Conservation (phyloP, 192 early-diverging fungal species). For the Podila horticola region DNA sequence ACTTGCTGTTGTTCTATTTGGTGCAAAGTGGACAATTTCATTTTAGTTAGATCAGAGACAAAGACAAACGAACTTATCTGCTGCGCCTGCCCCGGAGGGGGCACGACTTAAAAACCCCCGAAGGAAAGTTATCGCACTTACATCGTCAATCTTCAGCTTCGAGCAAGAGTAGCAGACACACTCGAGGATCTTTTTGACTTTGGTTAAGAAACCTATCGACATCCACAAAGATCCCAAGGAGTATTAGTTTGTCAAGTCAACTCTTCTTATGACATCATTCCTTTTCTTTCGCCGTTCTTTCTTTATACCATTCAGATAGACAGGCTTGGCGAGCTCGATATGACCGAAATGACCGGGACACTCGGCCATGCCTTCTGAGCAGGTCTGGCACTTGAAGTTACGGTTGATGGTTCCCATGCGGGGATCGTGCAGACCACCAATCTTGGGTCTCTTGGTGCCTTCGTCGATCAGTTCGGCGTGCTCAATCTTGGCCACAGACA, state of each 20-base stretch:
- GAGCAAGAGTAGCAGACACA: constrained; percentile 96
- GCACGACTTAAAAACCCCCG: constrained; percentile 13
- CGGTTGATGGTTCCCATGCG: constrained; percentile 98
- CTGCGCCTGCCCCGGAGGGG: too few relatives aligned
- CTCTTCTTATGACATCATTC: not conserved
- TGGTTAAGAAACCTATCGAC: constrained; percentile 82
- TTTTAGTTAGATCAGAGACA: not conserved
- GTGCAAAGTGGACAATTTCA: not conserved
- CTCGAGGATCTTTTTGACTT: constrained; percentile 97
- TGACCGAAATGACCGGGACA: constrained; percentile 99
- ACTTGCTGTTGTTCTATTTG: constrained; percentile 70
- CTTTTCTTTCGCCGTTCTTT: not conserved
- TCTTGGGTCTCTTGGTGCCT: constrained; percentile 82
- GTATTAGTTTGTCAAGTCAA: not conserved
- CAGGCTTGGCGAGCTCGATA: constrained; percentile 95
- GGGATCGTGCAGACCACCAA: constrained; percentile 90
- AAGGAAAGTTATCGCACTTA: constrained; percentile 37
- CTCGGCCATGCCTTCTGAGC: constrained; percentile 92
- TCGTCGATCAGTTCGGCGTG: constrained; percentile 89
- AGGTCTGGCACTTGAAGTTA: constrained; percentile 97
- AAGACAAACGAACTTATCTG: too few relatives aligned
- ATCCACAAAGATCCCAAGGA: not conserved
- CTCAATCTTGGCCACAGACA: constrained; percentile 97
- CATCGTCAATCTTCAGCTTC: constrained; percentile 89
- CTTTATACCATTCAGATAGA: constrained; percentile 87